phyloP scores from a whole-genome alignment of 768 basidiomycete species.

The Boletus edulis region DNA sequence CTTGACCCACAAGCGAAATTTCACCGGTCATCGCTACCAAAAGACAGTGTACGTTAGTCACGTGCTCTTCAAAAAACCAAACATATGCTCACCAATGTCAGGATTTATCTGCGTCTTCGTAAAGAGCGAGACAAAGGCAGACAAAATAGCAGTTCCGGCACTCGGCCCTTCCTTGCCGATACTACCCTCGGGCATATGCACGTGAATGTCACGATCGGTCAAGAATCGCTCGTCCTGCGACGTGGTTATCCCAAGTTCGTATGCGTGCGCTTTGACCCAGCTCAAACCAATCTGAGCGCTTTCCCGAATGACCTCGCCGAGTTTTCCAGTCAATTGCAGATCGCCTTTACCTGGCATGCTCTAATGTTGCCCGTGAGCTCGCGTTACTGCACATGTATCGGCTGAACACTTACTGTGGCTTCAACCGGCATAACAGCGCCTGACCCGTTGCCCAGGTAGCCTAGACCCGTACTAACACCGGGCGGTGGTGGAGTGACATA shows the following conservation, averaged over 20 bases:
- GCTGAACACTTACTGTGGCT: constrained; percentile 62
- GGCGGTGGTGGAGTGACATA: constrained; percentile 79
- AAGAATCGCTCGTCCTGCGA: constrained; percentile 73
- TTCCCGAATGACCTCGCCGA: constrained; percentile 97
- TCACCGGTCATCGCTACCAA: constrained; percentile 93
- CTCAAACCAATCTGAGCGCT: constrained; percentile 92
- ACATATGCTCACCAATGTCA: constrained; percentile 70
- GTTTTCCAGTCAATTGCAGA: constrained; percentile 92
- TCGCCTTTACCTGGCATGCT: constrained; percentile 96
- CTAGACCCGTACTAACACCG: constrained; percentile 92
- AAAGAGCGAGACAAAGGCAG: constrained; percentile 90
- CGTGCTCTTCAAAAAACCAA: not conserved
- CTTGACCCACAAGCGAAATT: constrained; percentile 94
- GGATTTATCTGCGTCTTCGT: constrained; percentile 80
- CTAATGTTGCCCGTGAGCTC: constrained; percentile 36
- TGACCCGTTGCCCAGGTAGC: constrained; percentile 94
- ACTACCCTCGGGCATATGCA: constrained; percentile 96
- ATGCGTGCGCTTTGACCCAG: constrained; percentile 91
- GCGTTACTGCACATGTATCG: not conserved
- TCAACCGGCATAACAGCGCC: constrained; percentile 98
- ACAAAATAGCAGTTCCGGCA: constrained; percentile 91
- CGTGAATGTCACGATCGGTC: constrained; percentile 84
- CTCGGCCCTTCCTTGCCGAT: constrained; percentile 96
- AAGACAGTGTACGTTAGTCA: not conserved
- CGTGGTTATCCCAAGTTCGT: constrained; percentile 81